Percentiles rank a stretch among this genome's conserved stretches.
phyloP scores from a whole-genome alignment of 179 eudicot genomes.

The Patellifolia procumbens region DNA sequence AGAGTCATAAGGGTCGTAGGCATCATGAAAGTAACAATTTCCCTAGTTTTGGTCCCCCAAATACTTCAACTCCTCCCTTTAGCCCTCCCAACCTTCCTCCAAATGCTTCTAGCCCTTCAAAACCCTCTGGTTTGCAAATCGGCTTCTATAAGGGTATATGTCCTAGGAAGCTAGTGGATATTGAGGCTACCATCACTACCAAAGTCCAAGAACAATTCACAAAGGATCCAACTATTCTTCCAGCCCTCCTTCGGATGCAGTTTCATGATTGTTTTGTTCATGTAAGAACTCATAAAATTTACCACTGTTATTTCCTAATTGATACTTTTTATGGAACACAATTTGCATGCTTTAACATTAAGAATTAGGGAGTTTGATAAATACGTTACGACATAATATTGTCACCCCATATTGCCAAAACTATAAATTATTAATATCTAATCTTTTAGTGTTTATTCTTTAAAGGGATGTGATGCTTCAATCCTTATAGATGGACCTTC shows the following conservation, averaged over 20 bases:
- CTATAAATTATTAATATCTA: too few relatives aligned
- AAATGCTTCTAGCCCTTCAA: not conserved
- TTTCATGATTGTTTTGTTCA: constrained; percentile 5
- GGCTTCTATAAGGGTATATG: not conserved
- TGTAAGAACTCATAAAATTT: not conserved
- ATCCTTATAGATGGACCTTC: constrained; percentile 43
- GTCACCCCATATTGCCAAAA: too few relatives aligned
- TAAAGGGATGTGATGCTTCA: constrained; percentile 49
- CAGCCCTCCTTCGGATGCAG: not conserved
- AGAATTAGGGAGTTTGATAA: too few relatives aligned
- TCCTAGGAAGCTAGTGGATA: not conserved
- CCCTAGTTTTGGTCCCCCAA: not conserved
- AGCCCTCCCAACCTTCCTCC: not conserved
- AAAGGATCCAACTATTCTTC: constrained; percentile 1
- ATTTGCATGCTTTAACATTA: too few relatives aligned
- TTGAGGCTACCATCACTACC: not conserved
- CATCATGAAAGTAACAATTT: not conserved
- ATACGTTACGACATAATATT: too few relatives aligned
- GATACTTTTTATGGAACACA: too few relatives aligned
- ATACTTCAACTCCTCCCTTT: not conserved
- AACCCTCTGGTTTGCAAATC: not conserved
- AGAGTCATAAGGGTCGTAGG: not conserved
- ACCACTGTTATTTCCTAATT: too few relatives aligned
- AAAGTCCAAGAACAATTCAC: not conserved
- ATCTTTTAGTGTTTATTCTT: not conserved